Percentiles rank a stretch among this genome's conserved stretches.
phyloP scores from a whole-genome alignment of 2,329 filamentous ascomycete genomes.

The Pestalotiopsis sp. region DNA sequence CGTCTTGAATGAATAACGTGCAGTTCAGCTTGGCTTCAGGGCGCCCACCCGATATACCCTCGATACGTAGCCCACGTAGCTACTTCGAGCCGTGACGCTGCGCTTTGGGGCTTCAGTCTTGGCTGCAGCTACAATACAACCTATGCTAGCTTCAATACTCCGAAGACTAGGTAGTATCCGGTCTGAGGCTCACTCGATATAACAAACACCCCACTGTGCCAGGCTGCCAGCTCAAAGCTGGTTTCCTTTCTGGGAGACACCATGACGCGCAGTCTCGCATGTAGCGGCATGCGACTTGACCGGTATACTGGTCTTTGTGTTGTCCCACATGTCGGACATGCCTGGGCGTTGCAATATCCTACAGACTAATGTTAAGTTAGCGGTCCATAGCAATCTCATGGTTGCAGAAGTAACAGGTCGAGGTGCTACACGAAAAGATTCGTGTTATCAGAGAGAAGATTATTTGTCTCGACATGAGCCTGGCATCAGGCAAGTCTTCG shows the following conservation, averaged over 20 bases:
- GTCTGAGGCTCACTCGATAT: background rate
- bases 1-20: background rate
- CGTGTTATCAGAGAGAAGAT: slow-evolving; percentile 56
- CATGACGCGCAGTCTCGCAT: background rate
- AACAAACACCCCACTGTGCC: background rate
- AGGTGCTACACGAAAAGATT: background rate
- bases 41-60: background rate
- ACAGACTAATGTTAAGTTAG: background rate
- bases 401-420: background rate
- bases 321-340: background rate
- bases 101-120: background rate
- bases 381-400: background rate
- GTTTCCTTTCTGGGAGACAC: background rate
- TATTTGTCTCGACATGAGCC: slow-evolving; percentile 46
- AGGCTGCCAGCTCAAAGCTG: background rate
- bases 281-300: background rate
- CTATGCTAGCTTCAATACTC: background rate
- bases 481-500: slow-evolving; percentile 24
- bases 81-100: background rate
- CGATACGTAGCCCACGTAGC: background rate
- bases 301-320: background rate
- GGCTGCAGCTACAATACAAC: slow-evolving; percentile 2
- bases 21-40: background rate
- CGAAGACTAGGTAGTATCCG: background rate
- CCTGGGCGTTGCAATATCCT: background rate